A percentile compares a stretch with the other conserved stretches of the same genome.
These are phyloP conservation scores for Glonium stellatum DNA, from an alignment of 495 filamentous ascomycete genomes.

Conservation along the genomic window DNA sequence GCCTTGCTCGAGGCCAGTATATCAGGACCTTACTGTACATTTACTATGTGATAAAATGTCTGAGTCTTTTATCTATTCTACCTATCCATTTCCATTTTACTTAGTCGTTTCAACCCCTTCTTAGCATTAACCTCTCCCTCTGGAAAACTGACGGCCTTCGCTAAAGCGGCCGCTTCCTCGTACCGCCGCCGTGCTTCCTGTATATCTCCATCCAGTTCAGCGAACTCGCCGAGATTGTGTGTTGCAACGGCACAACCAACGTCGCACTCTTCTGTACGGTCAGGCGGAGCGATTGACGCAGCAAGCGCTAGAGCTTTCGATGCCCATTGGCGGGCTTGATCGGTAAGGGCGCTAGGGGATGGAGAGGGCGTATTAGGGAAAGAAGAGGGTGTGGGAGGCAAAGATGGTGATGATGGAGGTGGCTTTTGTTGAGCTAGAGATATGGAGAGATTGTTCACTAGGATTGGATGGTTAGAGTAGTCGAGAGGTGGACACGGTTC, in stretches of 20 bases:
- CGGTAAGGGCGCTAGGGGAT: constrained; percentile 48
- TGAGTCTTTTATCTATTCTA: no score
- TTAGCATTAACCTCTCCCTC: constrained; percentile 57
- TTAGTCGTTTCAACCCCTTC: constrained; percentile 46
- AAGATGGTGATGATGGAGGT: constrained; percentile 28
- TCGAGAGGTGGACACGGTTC: no score
- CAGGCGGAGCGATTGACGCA: constrained; percentile 46
- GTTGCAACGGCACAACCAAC: constrained; percentile 76
- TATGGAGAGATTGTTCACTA: constrained; percentile 67
- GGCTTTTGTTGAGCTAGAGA: constrained; percentile 58
- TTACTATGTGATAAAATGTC: no score
- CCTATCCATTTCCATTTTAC: no score
- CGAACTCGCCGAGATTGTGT: constrained; percentile 78
- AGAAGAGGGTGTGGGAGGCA: constrained; percentile 3
- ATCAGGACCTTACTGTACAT: no score
- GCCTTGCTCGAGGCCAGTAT: no score
- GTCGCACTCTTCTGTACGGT: constrained; percentile 77
- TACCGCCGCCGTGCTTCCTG: constrained; percentile 58
- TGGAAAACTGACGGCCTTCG: constrained; percentile 55
- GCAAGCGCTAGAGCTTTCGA: constrained; percentile 61
- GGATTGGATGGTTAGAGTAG: not conserved
- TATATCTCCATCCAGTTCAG: constrained; percentile 57
- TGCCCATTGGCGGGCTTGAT: constrained; percentile 65
- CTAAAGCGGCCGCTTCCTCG: constrained; percentile 56
- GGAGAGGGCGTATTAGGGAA: constrained; percentile 18